phyloP scores from a whole-genome alignment of 2,329 filamentous ascomycete genomes.

The Fusarium sp. region DNA sequence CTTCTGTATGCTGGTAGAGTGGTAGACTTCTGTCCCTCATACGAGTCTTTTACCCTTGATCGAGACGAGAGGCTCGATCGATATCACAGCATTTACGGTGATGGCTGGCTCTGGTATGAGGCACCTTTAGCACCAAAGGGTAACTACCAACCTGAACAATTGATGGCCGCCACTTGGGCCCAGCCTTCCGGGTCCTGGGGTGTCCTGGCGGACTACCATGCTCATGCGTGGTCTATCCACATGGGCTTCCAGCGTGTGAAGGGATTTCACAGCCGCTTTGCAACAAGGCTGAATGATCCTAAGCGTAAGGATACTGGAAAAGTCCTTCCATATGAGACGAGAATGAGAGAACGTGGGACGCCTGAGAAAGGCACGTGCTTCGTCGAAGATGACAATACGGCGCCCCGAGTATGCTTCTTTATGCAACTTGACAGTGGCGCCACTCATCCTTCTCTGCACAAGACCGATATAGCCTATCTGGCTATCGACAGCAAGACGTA shows the following conservation, averaged over 20 bases:
- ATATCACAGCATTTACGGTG: constrained; percentile 31
- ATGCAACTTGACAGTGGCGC: constrained; percentile 41
- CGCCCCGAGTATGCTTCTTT: constrained; percentile 34
- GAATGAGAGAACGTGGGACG: neutral
- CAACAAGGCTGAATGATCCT: neutral
- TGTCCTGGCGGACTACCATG: neutral
- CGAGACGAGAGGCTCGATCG: constrained; percentile 34
- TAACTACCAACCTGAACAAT: constrained; percentile 18
- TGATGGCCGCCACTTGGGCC: constrained; percentile 39
- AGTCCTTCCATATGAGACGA: constrained; percentile 26
- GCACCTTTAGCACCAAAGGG: constrained; percentile 27
- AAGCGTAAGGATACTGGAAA: constrained; percentile 1
- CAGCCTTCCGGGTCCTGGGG: constrained; percentile 9
- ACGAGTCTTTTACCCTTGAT: constrained; percentile 38
- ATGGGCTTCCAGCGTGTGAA: constrained; percentile 39
- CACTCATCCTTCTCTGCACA: constrained; percentile 31
- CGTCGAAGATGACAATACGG: constrained; percentile 24
- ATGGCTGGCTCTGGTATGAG: constrained; percentile 42
- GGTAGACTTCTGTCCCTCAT: constrained; percentile 32
- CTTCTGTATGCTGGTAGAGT: constrained; percentile 35
- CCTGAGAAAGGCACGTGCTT: neutral
- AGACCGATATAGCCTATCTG: constrained; percentile 28
- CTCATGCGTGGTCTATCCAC: constrained; percentile 32
- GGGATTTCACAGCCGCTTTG: constrained; percentile 31
- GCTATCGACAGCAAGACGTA: constrained; percentile 32